Conservation (phyloP, 139 green algal species). For the Pleodorina starrii region DNA sequence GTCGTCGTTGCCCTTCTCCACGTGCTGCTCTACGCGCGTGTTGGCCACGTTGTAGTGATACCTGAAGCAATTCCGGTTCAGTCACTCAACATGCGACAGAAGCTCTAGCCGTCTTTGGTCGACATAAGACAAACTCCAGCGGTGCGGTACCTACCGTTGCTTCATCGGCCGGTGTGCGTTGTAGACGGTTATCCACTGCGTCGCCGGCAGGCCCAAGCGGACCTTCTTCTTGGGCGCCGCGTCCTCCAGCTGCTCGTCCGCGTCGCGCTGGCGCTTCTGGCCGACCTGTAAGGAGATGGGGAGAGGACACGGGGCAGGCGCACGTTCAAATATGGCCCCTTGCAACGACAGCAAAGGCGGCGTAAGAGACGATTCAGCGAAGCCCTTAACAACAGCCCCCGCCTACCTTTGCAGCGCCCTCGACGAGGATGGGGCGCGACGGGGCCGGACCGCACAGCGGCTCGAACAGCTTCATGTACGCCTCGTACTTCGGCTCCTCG, state of each 20-base stretch:
- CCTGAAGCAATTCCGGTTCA: slow-evolving; percentile 65
- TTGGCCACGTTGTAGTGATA: slow-evolving; percentile 99
- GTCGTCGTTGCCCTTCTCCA: slow-evolving; percentile 92
- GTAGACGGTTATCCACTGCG: slow-evolving; percentile 99
- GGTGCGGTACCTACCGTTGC: slow-evolving; percentile 83
- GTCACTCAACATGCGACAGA: no score
- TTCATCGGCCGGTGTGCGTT: slow-evolving; percentile 99
- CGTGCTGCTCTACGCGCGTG: slow-evolving; percentile 92
- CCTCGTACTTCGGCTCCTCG: slow-evolving; percentile 95
- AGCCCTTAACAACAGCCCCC: no score
- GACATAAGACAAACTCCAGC: no score
- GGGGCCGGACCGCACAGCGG: slow-evolving; percentile 88
- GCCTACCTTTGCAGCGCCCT: slow-evolving; percentile 69
- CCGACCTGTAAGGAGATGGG: slow-evolving; percentile 75
- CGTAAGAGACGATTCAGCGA: no score
- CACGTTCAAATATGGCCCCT: no score
- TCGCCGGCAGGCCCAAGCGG: slow-evolving; percentile 94
- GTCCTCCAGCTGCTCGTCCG: slow-evolving; percentile 82
- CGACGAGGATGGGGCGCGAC: slow-evolving; percentile 88
- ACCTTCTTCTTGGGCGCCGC: slow-evolving; percentile 95
- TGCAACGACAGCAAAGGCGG: no score
- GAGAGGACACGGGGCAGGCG: no score
- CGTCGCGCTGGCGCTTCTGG: slow-evolving; percentile 91
- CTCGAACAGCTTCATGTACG: slow-evolving; percentile 94
- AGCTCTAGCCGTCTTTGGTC: no score